Percentiles rank a stretch among this genome's conserved stretches.
These are phyloP conservation scores for Cryptosporidium viatorum DNA, from an alignment of 169 alveolate species.

Conservation along the genomic window DNA sequence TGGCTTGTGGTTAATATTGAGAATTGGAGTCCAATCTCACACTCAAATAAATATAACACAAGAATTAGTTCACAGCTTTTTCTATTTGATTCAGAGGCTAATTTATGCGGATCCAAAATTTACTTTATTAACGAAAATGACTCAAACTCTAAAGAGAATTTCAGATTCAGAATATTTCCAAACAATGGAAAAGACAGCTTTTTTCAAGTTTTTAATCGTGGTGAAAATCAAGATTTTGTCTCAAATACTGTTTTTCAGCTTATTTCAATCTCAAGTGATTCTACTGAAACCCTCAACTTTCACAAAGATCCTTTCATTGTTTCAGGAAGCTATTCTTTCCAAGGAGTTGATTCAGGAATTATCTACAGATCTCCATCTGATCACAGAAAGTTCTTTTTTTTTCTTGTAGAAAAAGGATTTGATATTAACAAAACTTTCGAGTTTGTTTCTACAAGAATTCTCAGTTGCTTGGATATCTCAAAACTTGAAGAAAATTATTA, in stretches of 20 bases:
- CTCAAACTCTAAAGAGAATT: not conserved
- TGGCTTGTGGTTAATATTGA: slow-evolving; percentile 2
- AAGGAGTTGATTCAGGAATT: not conserved
- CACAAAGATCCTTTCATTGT: slow-evolving; percentile 2
- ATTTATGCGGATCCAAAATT: slow-evolving; percentile 1
- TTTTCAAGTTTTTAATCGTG: not conserved
- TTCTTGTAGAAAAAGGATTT: not conserved
- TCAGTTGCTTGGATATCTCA: not conserved
- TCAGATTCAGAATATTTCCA: slow-evolving; percentile 24
- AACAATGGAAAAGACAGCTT: slow-evolving; percentile 3
- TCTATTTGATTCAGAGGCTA: not conserved
- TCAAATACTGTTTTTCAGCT: slow-evolving; percentile 1
- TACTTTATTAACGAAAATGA: not conserved
- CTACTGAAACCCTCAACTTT: not conserved
- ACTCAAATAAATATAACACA: not conserved
- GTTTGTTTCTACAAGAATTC: not conserved
- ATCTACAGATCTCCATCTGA: not conserved
- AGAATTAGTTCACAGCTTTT: not conserved
- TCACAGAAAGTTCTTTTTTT: not conserved
- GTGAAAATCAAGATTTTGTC: not conserved
- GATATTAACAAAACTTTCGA: not conserved
- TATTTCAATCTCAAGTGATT: not conserved
- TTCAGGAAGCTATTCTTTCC: not conserved
- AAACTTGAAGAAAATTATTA: not conserved
- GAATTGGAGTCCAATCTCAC: not conserved